Evolutionary conservation across 2,329 filamentous ascomycete species (phyloP), one percentile per base, ranked within the genome.

Genomic region (Periconia sp.): DNA sequence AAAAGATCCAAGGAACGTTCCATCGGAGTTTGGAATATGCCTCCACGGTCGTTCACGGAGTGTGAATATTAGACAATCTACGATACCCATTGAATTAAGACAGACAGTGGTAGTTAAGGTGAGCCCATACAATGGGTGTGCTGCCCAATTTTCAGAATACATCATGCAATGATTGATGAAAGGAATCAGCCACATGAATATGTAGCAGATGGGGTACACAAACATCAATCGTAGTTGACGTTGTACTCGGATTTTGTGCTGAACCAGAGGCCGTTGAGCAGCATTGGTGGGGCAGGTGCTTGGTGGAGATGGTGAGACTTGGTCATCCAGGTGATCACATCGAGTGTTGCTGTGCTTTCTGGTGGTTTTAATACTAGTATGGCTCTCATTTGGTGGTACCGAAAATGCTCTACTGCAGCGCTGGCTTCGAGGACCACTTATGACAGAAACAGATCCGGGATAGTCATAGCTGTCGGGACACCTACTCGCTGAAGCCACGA

Each of bases 161-260:
- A 79, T 80, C 47, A 86, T 72, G 47, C 85, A 78, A 68, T 92
- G 87, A 2, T 79, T 79, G 2, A 86, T 74, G 61, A 92, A 90
- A 0, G 90, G 89, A 8, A 89, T 74, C 3, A 88, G 74, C 90
- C 90, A 93, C 59, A 90, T 83, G 5, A 84, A 71, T 18, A 89
- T 79, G 71, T 93, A 92, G 3, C 89, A 81, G 17, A 87, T 68
- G 0, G 90, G 90, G 68, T 93, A 93, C 45, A 91, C 84, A 72
- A 92, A 91, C 17, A 92, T 79, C 30, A 88, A 81, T 31, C 87
- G 83, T 2, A 92, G 79, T 64, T 92, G 88, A 10, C 86, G 82
- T 43, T 83, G 81, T 54, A 90, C 86, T 53, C 81, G 82, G 15
- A 80, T 75, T 13, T 85, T 80, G 9, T 81, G 61, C 9, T 55